A percentile compares a stretch with the other conserved stretches of the same genome.
Evolutionary conservation across 768 basidiomycete genomes (phyloP).

Genomic region (Calocybe cyanea): DNA sequence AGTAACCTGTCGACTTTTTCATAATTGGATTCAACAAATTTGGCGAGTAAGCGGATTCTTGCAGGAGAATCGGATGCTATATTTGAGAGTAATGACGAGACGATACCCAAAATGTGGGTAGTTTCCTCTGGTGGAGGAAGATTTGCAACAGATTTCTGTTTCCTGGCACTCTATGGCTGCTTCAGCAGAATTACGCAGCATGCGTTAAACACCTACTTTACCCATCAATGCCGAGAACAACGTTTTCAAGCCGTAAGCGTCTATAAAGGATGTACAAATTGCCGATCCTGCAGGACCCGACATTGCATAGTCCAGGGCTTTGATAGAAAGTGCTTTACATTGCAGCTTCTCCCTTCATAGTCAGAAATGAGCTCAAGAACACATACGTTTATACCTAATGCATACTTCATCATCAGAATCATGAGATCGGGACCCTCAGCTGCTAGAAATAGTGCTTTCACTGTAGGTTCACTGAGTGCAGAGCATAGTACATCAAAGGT

Average conservation of each 20-base stretch:
- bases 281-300: constrained; percentile 67
- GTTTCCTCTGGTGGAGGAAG: constrained; percentile 73
- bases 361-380: neutral
- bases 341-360: constrained; percentile 66
- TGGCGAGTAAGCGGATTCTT: constrained; percentile 79
- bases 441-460: constrained; percentile 80
- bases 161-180: constrained; percentile 47
- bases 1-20: constrained; percentile 93
- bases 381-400: constrained; percentile 4
- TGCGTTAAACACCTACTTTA: constrained; percentile 51
- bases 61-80: constrained; percentile 80
- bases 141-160: constrained; percentile 48
- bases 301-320: constrained; percentile 88
- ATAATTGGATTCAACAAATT: constrained; percentile 91
- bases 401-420: constrained; percentile 96
- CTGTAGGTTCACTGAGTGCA: constrained; percentile 68
- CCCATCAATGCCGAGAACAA: constrained; percentile 93
- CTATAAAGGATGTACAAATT: constrained; percentile 82
- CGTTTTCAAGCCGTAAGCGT: constrained; percentile 82
- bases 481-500: constrained; percentile 90
- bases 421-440: constrained; percentile 95
- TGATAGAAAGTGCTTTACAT: constrained; percentile 80
- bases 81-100: constrained; percentile 84
- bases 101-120: constrained; percentile 83
- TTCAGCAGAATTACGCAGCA: constrained; percentile 9